phyloP scores from a whole-genome alignment of 352 stramenopile genomes.

The Globisporangium mamillatum region DNA sequence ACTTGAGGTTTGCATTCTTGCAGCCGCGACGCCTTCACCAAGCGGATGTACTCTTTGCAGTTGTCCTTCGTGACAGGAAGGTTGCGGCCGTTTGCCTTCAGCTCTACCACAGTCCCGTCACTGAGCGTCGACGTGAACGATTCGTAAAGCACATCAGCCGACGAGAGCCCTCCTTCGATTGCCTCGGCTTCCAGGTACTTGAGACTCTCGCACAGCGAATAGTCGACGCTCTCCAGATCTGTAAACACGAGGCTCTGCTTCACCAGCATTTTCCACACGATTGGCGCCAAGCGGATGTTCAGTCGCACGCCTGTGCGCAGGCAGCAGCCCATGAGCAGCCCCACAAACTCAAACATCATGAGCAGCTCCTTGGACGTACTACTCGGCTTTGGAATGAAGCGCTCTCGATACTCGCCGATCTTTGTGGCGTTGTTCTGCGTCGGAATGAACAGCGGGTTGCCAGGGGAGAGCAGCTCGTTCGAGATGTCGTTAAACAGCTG shows the following conservation, averaged over 20 bases:
- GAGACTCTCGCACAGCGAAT: constrained; percentile 51
- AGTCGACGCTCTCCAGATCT: constrained; percentile 64
- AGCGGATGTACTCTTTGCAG: constrained; percentile 64
- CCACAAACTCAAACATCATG: constrained; percentile 77
- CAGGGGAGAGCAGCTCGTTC: constrained; percentile 49
- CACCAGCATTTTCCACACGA: constrained; percentile 81
- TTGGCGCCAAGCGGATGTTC: constrained; percentile 64
- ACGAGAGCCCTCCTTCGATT: constrained; percentile 9
- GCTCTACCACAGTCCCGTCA: constrained; percentile 61
- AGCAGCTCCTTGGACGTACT: constrained; percentile 53
- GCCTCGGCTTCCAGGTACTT: constrained; percentile 40
- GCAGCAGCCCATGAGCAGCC: constrained; percentile 74
- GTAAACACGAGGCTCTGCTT: constrained; percentile 59
- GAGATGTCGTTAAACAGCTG: constrained; percentile 81
- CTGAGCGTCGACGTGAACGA: constrained; percentile 74
- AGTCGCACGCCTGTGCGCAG: constrained; percentile 72
- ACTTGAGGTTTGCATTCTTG: constrained; percentile 77
- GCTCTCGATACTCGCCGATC: constrained; percentile 67
- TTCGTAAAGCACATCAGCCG: constrained; percentile 46
- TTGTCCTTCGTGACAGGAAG: constrained; percentile 66
- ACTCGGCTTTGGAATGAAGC: constrained; percentile 58
- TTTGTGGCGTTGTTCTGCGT: constrained; percentile 74
- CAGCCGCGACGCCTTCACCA: constrained; percentile 59
- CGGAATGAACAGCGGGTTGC: constrained; percentile 60
- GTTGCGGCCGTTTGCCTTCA: constrained; percentile 43